Evolutionary conservation across 2,329 filamentous ascomycete genomes (phyloP), one percentile per base, ranked within the genome.

Genomic region (Calonectria fujianensis): DNA sequence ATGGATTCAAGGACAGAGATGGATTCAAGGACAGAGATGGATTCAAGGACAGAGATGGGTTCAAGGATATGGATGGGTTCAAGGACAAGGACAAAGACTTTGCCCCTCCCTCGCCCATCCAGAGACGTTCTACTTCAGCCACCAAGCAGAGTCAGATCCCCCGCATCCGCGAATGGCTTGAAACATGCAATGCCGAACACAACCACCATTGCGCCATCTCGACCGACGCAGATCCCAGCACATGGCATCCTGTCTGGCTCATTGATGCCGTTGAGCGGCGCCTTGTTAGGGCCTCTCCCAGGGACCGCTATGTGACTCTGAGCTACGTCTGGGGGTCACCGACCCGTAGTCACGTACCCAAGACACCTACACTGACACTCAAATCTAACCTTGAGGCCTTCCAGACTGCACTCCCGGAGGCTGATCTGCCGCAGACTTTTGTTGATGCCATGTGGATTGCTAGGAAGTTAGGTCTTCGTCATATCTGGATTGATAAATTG

Each of bases 401-500:
- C 39, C 83, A 85, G 74, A 79, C 82, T 32, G 79, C 75, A 5
- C 75, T 88, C 20, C 83, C 84, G 5, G 86, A 87, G 20, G 76
- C 80, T 11, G 84, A 85, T 20, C 79, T 88, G 20, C 86, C 85
- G 45, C 82, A 85, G 67, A 87, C 86, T 6, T 85, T 88, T 69
- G 70, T 84, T n/a, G 86, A 88, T 74, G 86, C 86, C 73, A 86
- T 88, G 75, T 87, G 85, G 84, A 78, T 88, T 27, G 82, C 86
- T 31, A 85, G 83, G 74, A 87, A 87, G 79, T 80, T 89, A 14
- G 85, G 85, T 0, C 82, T 87, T 29, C 84, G 84, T 3, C 84
- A 86, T 71, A 81, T 89, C 27, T 89, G 88, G 88, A 85, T 89
- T 41, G 88, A 89, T 75, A 82, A 84, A 41, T 81, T 88, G 63